phyloP scores from a whole-genome alignment of 306 rosid genomes.

The Rosa chinensis region DNA sequence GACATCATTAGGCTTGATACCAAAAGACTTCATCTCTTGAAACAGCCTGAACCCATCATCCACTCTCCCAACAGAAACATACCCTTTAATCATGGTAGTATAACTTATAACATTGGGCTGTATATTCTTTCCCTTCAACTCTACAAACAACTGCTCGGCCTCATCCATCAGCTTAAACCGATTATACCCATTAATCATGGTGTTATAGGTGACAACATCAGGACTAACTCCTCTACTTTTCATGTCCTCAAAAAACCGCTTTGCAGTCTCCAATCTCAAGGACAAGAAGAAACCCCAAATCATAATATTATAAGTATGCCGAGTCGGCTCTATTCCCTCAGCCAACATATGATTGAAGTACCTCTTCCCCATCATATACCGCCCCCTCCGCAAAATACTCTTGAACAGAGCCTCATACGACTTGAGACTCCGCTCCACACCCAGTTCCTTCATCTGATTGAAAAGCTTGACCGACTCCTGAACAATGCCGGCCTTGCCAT shows the following conservation, averaged over 20 bases:
- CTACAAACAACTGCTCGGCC: conserved; percentile 70
- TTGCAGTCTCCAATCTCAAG: conserved; percentile 73
- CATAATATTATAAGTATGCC: conserved; percentile 71
- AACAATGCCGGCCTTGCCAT: conserved; percentile 83
- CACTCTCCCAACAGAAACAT: conserved; percentile 52
- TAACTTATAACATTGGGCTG: conserved; percentile 75
- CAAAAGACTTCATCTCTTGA: conserved; percentile 69
- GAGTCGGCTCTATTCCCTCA: conserved; percentile 80
- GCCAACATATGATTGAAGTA: conserved; percentile 73
- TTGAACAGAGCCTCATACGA: conserved; percentile 75
- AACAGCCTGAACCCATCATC: conserved; percentile 60
- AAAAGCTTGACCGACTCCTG: conserved; percentile 83
- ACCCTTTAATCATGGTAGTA: conserved; percentile 83
- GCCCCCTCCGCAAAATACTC: conserved; percentile 67
- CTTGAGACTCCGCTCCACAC: conserved; percentile 53
- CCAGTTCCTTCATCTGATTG: conserved; percentile 69
- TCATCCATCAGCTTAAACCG: conserved; percentile 79
- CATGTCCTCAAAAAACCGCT: conserved; percentile 80
- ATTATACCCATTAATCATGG: conserved; percentile 75
- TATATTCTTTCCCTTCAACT: conserved; percentile 73
- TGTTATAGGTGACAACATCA: conserved; percentile 76
- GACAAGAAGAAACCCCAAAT: conserved; percentile 92
- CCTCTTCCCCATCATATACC: conserved; percentile 93
- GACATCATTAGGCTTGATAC: conserved; percentile 73
- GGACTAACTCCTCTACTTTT: conserved; percentile 56